Evolutionary conservation across 257 asterid species (phyloP).

Genomic region (Nicotiana obtusifolia): DNA sequence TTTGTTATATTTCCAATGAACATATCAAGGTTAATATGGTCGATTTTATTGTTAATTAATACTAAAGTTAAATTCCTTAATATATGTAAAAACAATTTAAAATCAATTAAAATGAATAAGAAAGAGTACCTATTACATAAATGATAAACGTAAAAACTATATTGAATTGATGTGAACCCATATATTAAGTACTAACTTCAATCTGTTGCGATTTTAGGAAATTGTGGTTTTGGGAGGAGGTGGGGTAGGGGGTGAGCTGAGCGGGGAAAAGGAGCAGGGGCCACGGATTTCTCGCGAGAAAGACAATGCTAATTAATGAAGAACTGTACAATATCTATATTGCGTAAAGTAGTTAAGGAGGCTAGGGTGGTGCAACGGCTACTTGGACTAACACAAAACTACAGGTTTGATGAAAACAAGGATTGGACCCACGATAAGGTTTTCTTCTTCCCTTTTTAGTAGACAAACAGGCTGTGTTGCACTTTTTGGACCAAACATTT

Average conservation of each 20-base stretch:
- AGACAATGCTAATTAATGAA: neutral
- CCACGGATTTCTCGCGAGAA: constrained; percentile 29
- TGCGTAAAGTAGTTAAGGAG: neutral
- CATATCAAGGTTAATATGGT: no score
- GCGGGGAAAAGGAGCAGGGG: constrained; percentile 13
- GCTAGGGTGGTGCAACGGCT: constrained; percentile 58
- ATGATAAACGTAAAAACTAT: no score
- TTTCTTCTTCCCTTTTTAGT: neutral
- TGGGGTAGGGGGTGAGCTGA: constrained; percentile 16
- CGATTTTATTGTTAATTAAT: no score
- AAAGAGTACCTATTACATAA: no score
- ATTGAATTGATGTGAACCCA: no score
- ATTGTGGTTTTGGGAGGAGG: neutral
- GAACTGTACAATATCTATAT: neutral
- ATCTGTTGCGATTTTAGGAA: neutral
- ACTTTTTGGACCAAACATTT: constrained; percentile 1
- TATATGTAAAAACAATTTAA: no score
- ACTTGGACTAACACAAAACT: constrained; percentile 37
- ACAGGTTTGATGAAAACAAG: neutral
- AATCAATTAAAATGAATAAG: no score
- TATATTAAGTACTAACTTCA: no score
- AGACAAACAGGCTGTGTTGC: neutral
- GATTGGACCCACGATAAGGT: neutral
- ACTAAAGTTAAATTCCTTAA: no score
- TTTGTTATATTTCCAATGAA: no score